Base-by-base conservation (phyloP, 495 filamentous ascomycete genomes). In the Lophiostoma macrostomum region DNA sequence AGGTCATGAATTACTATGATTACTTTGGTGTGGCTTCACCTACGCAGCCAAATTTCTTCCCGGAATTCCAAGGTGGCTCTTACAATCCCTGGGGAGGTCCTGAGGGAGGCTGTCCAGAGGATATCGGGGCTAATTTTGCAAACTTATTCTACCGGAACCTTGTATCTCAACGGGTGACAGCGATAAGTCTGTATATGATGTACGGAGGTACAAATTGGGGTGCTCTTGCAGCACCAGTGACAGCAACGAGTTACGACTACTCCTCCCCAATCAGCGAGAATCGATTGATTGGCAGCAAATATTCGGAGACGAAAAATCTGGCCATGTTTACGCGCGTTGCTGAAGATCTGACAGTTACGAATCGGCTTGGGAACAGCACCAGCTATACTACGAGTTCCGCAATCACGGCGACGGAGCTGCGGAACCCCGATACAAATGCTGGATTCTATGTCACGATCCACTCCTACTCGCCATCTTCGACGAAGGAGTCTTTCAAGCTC, bases 11-110 rank as follows among this genome's bases (percentile, higher is more conserved):
- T 40, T 79, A 80, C 44, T 70, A 67, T 53, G 63, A 64, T 42
- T 65, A 64, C 36, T 72, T 79, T 64, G 67, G 73, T 49, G 67
- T 74, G 50, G 67, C 71, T 4, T 67, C 74, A 11, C 74, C 76
- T 8, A 75, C 74, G 25, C 73, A 79, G 60, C 80, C 80, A 0
- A 70, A 65, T 6, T 82, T 81, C 65, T 72, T 84, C 65, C 78
- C 78, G 13, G 80, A 84, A 57, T 84, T 83, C 63, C 80, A 84
- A 60, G 80, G 80, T 19, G 80, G 80, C n/a, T 74, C 71, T 6
- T 83, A 80, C 53, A 81, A 81, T 60, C 79, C 80, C 11, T 84
- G 80, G 80, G 77, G 72, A 50, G 75, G 74, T 0, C 78, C 80
- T 0, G 68, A 77, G 51, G 80, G 78, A 18, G 73, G 73, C 10